Base-by-base conservation (phyloP, 2,329 filamentous ascomycete species). In the Parastagonospora nodorum region DNA sequence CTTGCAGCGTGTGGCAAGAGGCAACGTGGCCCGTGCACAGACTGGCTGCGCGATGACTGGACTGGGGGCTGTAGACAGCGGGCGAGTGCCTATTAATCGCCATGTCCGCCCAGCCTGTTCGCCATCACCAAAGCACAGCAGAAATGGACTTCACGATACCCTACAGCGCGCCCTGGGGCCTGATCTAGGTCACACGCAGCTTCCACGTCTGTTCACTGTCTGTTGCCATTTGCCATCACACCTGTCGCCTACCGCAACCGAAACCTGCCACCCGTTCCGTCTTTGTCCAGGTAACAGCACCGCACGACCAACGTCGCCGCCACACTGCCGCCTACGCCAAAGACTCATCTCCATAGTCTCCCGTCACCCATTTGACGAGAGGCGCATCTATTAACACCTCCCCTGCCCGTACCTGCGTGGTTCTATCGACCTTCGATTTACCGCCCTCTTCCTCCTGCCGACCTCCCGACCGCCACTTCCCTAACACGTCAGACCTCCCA, bases 61-160 rank as follows among this genome's bases (percentile, higher is more conserved):
- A 48, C 54, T 44, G 52, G 60, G 60, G 48, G 51, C 53, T 54
- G 56, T 57, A 53, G 56, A 44, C 43, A 46, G 52, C 48, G 57
- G 60, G 57, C 36, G 16, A 10, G 44, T 63, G 58, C 59, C 62
- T 66, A 64, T 64, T 64, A 64, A 61, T 66, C 57, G 57, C 63
- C 52, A 58, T 57, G 36, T 53, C 60, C 61, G 59, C 61, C 60
- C 58, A 64, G 60, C 58, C 58, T 53, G 53, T 40, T 46, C 60
- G 50, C 57, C 54, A 56, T 52, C 61, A 58, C 58, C 61, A 63
- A 33, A 61, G 55, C 45, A 63, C 58, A 66, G 62, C 55, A 71
- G 60, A 58, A 60, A 71, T 71, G 68, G 60, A 67, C 59, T 62
- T 64, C 58, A 67, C 66, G 53, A 71, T 64, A 60, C 57, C 67